Evolutionary conservation across 129 eudicot species (phyloP), one percentile per base, ranked within the genome.

Genomic region (Deinandra increscens): DNA sequence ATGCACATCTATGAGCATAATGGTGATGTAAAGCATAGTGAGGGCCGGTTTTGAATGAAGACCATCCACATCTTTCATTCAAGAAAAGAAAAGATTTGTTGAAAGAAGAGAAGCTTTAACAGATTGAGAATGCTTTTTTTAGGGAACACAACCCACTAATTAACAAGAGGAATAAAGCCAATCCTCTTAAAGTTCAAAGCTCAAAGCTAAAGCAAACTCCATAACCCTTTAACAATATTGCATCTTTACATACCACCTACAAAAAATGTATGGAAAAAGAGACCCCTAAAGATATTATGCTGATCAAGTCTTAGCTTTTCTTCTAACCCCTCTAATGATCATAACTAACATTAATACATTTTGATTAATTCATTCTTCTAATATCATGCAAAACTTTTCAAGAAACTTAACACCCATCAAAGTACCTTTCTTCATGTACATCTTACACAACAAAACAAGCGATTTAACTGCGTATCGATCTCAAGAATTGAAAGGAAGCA

Each of bases 101-200:
- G 85, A 76, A 82, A 82, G 83, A 72, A 80, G 70, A 63, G 79
- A 60, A 74, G 64, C 84, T 85, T 82, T 82, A 79, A 59, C 81
- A 74, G 87, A 79, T 73, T 71, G 45, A 72, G 68, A 72, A 49
- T 79, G 79, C 84, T 85, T 85, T 85, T 73, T 70, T 73, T 82
- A 77, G 90, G 82, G 84, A 82, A 79, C 81, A 76, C 84, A 79
- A 77, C 79, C 85, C 83, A 82, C 84, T 80, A 39, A 39, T 39
- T 79, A 70, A 76, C 70, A 69, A 68, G 49, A 85, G 78, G 78
- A 82, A 73, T 79, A 82, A 80, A 77, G 81, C 83, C 77, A 72
- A 80, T 41, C 9, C 66, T 66, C 74, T 75, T 36, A 31, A 55
- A 55, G 37, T 26, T 72, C 19, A 55, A 72, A 60, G 69, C 76